Conservation (phyloP, 176 grass and related monocot genomes). For the Bromus sterilis region DNA sequence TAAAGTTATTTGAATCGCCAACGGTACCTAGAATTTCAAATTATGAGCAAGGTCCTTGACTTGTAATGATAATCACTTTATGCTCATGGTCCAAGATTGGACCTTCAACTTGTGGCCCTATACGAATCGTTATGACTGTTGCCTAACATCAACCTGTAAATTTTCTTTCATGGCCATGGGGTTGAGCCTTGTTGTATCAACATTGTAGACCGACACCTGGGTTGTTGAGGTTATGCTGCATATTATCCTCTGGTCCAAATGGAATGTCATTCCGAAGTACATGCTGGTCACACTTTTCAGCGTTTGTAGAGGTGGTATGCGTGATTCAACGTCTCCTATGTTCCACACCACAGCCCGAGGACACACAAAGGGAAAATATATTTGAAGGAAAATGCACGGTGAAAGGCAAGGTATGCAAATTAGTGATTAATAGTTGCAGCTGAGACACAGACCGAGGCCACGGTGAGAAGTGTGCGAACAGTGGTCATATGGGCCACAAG, state of each 20-base stretch:
- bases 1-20: neutral
- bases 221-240: neutral
- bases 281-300: neutral
- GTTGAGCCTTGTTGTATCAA: neutral
- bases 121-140: neutral
- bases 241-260: neutral
- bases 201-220: neutral
- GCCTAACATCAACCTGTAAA: neutral
- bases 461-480: no score
- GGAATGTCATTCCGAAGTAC: neutral
- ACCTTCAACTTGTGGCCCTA: neutral
- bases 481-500: no score
- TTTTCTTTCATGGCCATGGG: neutral
- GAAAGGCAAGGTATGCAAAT: no score
- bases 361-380: no score
- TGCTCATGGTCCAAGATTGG: neutral
- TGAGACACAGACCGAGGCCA: no score
- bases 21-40: neutral
- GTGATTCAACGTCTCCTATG: no score
- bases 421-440: no score
- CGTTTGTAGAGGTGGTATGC: no score
- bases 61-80: neutral
- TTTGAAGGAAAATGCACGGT: no score
- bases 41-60: neutral
- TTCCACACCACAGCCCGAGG: no score